Conservation (phyloP, 306 rosid genomes). For the Carpinus fangiana region DNA sequence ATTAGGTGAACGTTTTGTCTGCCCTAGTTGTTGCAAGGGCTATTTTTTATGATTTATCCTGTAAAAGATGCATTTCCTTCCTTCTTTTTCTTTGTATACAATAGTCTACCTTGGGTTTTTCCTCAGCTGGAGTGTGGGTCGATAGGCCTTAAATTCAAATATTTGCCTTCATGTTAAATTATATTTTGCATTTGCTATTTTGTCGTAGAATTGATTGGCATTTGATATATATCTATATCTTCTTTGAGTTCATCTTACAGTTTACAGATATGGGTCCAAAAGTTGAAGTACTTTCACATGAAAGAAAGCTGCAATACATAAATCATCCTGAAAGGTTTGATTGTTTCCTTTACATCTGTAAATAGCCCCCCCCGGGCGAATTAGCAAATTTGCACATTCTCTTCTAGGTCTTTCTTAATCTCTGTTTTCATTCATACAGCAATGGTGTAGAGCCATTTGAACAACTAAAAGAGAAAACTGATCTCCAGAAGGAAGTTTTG, state of each 20-base stretch:
- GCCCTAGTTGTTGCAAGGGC: conserved; percentile 20
- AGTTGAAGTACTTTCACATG: conserved; percentile 35
- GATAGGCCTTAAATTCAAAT: conserved; percentile 15
- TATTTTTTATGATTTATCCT: conserved; percentile 10
- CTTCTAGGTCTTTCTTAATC: conserved; percentile 29
- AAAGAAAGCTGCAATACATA: conserved; percentile 36
- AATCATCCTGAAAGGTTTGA: conserved; percentile 45
- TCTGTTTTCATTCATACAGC: conserved; percentile 36
- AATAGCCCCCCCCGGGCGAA: no score
- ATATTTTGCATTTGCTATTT: neutral
- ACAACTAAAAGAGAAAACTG: conserved; percentile 36
- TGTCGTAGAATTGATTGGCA: neutral
- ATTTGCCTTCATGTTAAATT: conserved; percentile 3
- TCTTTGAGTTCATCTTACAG: conserved; percentile 46
- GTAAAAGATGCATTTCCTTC: conserved; percentile 1
- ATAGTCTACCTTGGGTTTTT: conserved; percentile 12
- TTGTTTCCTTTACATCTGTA: conserved; percentile 19
- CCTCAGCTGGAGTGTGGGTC: conserved; percentile 4
- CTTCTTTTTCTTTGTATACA: conserved; percentile 5
- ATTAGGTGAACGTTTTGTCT: neutral
- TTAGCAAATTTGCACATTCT: conserved; percentile 1
- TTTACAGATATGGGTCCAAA: conserved; percentile 36
- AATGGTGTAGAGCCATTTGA: conserved; percentile 30
- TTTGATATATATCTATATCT: conserved; percentile 6
- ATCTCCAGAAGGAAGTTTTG: conserved; percentile 63